Evolutionary conservation across 1,139 yeast genomes (phyloP).

Genomic region (Pichia sorboxylosa): DNA sequence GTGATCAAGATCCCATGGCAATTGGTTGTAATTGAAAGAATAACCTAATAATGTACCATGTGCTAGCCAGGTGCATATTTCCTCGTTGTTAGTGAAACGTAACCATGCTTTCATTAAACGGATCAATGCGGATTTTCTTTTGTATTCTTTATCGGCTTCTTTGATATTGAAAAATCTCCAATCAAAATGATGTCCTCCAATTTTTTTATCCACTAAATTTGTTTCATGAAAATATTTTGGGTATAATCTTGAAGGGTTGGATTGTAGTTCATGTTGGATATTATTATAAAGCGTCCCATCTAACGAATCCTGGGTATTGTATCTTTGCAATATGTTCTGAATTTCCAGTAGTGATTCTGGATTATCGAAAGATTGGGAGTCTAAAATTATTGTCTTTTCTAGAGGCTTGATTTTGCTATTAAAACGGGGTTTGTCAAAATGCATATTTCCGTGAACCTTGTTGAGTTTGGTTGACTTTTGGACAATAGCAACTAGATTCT

Average conservation of each 20-base stretch:
- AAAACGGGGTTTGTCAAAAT: no score
- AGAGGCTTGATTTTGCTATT: no score
- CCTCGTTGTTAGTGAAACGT: constrained; percentile 28
- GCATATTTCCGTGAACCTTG: no score
- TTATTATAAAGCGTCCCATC: constrained; percentile 11
- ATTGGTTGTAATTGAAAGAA: constrained; percentile 44
- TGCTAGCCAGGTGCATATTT: constrained; percentile 42
- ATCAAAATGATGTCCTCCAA: constrained; percentile 24
- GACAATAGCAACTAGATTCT: no score
- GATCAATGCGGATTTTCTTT: constrained; percentile 31
- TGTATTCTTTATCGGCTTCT: constrained; percentile 24
- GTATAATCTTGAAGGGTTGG: constrained; percentile 7
- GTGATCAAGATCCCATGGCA: constrained; percentile 53
- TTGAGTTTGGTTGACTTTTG: no score
- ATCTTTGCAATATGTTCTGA: no score
- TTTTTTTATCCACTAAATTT: constrained; percentile 9
- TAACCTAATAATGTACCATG: constrained; percentile 52
- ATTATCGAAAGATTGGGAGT: no score
- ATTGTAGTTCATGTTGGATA: constrained; percentile 4
- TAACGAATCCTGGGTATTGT: constrained; percentile 5
- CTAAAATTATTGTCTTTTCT: no score
- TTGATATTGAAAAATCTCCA: constrained; percentile 34
- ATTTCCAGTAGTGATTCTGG: no score
- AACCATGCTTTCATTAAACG: constrained; percentile 41
- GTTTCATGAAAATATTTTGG: constrained; percentile 28